Base-by-base conservation (phyloP, 495 filamentous ascomycete genomes). In the Neurospora tetraspora region DNA sequence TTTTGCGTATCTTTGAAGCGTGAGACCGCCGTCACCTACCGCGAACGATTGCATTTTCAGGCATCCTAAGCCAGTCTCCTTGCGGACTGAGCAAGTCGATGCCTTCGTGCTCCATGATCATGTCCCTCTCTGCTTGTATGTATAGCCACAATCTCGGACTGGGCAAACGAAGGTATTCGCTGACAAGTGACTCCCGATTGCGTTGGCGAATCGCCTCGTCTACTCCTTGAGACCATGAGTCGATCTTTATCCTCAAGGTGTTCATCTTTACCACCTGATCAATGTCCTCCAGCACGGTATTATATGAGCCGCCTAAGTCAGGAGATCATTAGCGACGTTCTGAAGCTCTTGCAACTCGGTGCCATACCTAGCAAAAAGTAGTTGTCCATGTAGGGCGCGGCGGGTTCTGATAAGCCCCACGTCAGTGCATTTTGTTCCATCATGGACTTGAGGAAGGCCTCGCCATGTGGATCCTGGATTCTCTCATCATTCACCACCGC, bases 171-270 rank as follows among this genome's bases (percentile, higher is more conserved):
- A 74, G 69, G 65, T 80, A 82, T n/a, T 71, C 72, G 10, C 71
- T 72, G 23, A 71, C 59, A 23, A 82, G 72, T 10, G 75, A 68
- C 16, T 74, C 39, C 5, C 80, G 76, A 45, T 78, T 78, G 6
- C 72, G 70, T 45, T 72, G 69, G n/a, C 77, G 76, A 65, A 74
- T 77, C 5, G 5, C 14, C 12, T 78, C 77, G 20, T 76, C 73
- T 4, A 77, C 45, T 8, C 80, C 78, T 6, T 61, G 31, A 6
- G 77, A 78, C 71, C 71, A 75, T 18, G 71, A 61, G 70, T 80
- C 78, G 39, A 78, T 71, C 53, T 79, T 77, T 45, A 80, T 65
- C 37, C 78, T 39, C 31, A 73, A 71, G 12, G 8, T 59, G 59
- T 72, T 70, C 75, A 80, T 76, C 39, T 47, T 36, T 18, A 36